Conservation (phyloP, 1,284 basidiomycete genomes). For the Phellopilus nigrolimitatus region DNA sequence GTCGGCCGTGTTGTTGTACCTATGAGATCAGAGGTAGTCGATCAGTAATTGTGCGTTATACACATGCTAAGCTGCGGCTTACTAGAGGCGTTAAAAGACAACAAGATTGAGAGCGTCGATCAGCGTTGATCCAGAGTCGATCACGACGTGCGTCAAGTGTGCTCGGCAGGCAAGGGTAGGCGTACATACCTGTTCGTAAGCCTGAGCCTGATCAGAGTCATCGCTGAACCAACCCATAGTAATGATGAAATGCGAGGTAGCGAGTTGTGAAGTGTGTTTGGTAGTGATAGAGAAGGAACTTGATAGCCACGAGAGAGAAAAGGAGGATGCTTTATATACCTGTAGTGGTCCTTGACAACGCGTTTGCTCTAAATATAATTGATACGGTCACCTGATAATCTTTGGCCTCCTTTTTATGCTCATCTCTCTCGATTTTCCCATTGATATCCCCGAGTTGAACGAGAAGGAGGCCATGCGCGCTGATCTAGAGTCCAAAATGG, state of each 20-base stretch:
- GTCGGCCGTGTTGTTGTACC: neutral
- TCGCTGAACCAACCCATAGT: conserved; percentile 51
- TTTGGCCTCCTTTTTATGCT: no score
- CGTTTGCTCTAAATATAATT: neutral
- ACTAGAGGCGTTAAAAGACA: neutral
- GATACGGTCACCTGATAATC: no score
- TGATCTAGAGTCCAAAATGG: no score
- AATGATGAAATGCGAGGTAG: neutral
- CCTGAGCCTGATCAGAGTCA: conserved; percentile 44
- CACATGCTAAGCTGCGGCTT: neutral
- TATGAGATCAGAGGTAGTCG: no score
- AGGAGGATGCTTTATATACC: neutral
- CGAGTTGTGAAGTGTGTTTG: neutral
- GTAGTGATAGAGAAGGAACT: no score
- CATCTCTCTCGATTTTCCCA: no score
- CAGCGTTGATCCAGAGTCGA: no score
- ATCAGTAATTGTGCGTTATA: neutral
- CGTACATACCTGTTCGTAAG: conserved; percentile 40
- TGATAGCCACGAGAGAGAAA: neutral
- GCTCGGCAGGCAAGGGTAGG: neutral
- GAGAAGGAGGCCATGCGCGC: no score
- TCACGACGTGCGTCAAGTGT: neutral
- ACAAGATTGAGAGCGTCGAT: neutral
- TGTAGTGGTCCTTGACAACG: no score
- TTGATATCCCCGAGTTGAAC: no score